Conservation (phyloP, 1,284 basidiomycete species). For the Ganoderma lucidum region DNA sequence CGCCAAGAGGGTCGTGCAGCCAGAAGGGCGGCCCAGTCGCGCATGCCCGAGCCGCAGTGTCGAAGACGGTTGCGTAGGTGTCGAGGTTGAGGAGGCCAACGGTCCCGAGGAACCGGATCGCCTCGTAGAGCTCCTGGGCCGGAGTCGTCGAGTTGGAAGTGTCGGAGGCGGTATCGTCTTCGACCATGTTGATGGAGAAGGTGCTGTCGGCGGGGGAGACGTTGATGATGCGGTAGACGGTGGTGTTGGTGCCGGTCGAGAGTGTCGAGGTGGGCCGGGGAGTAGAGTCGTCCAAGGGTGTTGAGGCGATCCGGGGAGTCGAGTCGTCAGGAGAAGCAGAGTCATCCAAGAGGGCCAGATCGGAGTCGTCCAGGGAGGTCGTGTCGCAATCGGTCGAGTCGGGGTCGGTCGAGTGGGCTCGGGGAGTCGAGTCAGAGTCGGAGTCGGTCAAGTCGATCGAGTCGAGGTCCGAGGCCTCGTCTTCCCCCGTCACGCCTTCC, state of each 20-base stretch:
- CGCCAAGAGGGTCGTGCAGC: background rate
- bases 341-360: background rate
- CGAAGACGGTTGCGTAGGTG: background rate
- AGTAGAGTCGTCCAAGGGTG: background rate
- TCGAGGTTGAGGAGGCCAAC: background rate
- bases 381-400: background rate
- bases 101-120: background rate
- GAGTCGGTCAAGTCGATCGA: background rate
- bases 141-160: background rate
- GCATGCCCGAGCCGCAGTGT: background rate
- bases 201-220: background rate
- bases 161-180: background rate
- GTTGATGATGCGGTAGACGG: slow-evolving; percentile 4
- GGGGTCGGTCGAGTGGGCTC: background rate
- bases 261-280: background rate
- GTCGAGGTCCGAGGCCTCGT: background rate
- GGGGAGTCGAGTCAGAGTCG: background rate
- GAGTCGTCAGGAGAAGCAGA: background rate
- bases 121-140: background rate
- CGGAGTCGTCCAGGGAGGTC: background rate
- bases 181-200: background rate
- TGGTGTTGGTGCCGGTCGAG: background rate
- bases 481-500: background rate
- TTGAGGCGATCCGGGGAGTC: background rate
- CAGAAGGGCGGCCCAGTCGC: background rate